Percentiles rank a stretch among this genome's conserved stretches.
Conservation (phyloP, 139 green algal species). For the Haematococcus sp. region DNA sequence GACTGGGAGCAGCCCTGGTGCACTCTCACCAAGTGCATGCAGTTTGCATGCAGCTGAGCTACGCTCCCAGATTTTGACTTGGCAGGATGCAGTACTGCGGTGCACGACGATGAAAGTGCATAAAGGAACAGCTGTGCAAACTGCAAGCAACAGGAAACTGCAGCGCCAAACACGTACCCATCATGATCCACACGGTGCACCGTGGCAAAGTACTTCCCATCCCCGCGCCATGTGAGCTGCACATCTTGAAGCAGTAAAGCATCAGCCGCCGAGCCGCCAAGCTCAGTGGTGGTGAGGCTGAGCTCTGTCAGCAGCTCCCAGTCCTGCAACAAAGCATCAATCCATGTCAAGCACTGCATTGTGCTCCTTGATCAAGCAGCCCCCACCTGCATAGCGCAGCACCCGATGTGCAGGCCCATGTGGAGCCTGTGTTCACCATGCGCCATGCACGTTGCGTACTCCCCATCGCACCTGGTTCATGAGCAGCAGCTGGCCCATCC, state of each 20-base stretch:
- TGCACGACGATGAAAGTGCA: neutral
- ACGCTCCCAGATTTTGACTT: slow-evolving; percentile 67
- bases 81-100: neutral
- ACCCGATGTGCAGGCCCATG: too few relatives aligned
- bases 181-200: neutral
- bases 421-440: too few relatives aligned
- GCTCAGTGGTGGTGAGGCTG: neutral
- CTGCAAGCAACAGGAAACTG: too few relatives aligned
- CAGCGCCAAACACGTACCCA: neutral
- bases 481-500: slow-evolving; percentile 62
- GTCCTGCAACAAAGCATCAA: neutral
- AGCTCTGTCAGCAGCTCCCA: slow-evolving; percentile 11
- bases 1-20: slow-evolving; percentile 37
- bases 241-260: slow-evolving; percentile 5
- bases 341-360: neutral
- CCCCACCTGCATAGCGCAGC: too few relatives aligned
- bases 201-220: slow-evolving; percentile 79
- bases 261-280: neutral
- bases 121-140: too few relatives aligned
- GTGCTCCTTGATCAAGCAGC: neutral
- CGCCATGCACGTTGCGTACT: too few relatives aligned
- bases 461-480: slow-evolving; percentile 59
- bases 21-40: slow-evolving; percentile 54
- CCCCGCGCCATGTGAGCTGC: slow-evolving; percentile 73
- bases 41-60: slow-evolving; percentile 46